A percentile compares a stretch with the other conserved stretches of the same genome.
Conservation (phyloP, 192 early-diverging fungal genomes). For the Linnemannia exigua region DNA sequence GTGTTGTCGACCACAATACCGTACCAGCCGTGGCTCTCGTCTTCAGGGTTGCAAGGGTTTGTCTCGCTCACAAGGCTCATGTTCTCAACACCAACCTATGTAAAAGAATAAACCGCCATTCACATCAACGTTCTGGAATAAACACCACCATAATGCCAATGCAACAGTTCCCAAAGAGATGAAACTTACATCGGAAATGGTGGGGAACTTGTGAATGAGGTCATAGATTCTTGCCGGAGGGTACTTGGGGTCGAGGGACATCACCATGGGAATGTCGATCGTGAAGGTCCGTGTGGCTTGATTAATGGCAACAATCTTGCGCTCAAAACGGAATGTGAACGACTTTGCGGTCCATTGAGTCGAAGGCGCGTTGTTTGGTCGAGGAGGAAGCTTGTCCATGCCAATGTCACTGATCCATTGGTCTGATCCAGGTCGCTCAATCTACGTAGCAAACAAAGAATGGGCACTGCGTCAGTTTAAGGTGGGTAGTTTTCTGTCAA, state of each 20-base stretch:
- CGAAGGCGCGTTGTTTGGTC: slow-evolving; percentile 18
- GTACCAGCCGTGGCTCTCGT: slow-evolving; percentile 54
- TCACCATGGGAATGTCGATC: slow-evolving; percentile 51
- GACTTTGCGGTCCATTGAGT: slow-evolving; percentile 48
- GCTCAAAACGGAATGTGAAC: slow-evolving; percentile 50
- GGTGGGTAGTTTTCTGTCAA: neutral
- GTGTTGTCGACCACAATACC: slow-evolving; percentile 42
- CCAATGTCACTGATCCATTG: slow-evolving; percentile 48
- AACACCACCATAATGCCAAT: no score
- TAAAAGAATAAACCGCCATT: neutral
- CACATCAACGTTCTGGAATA: no score
- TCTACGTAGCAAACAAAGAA: neutral
- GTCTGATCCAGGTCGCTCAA: slow-evolving; percentile 49
- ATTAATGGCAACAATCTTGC: slow-evolving; percentile 50
- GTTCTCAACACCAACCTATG: slow-evolving; percentile 40
- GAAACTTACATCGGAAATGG: slow-evolving; percentile 24
- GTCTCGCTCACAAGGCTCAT: slow-evolving; percentile 34
- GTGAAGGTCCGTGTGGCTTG: slow-evolving; percentile 34
- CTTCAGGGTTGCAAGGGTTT: slow-evolving; percentile 25
- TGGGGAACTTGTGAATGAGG: slow-evolving; percentile 46
- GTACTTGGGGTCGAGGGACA: slow-evolving; percentile 49
- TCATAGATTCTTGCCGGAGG: slow-evolving; percentile 48
- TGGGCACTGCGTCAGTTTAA: neutral
- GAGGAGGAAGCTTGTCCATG: slow-evolving; percentile 38
- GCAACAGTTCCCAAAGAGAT: no score